Evolutionary conservation across 331 rosid species (phyloP), one percentile per base, ranked within the genome.

Genomic region (Acacia concinna): DNA sequence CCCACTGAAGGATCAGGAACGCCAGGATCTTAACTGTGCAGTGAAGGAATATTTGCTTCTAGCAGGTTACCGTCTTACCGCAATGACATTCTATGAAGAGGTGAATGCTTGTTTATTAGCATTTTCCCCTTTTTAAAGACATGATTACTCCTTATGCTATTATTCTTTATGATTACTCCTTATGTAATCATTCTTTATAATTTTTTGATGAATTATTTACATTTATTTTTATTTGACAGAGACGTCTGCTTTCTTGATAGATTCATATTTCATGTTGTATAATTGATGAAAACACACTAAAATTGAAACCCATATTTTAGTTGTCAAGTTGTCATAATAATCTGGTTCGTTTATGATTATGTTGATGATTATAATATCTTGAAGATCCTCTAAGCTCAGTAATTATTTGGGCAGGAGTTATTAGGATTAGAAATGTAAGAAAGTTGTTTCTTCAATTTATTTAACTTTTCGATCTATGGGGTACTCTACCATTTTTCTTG

Each of bases 1-100:
- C 44, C 85, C 91, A 18, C 86, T 96, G 82, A 96, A 96, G 86
- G 97, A 90, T 44, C 79, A 81, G 57, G 99, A 96, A 67, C 96
- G 97, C 27, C 86, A 43, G 73, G 97, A 96, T 90, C 96, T 96
- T 71, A 93, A 96, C 78, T 91, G 97, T 82, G 99, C 98, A n/a
- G 90, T 96, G 68, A 96, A 96, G 87, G 97, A 96, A 87, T 96
- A 96, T 83, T 88, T 96, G 87, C 97, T 96, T 63, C 40, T 89
- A 52, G 99, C 99, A 11, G 99, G 99, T 27, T 96, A 96, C 78
- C 94, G 97, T 80, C 94, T 96, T 46, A 93, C 99, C 66, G 99
- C 97, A 77, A 91, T 96, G 99, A 96, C 99, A 32, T 93, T 96
- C 88, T 96, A 90, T 79, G 99, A 96, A 84, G 99, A 96, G 96